Conservation (phyloP, 306 rosid species). For the Dryas drummondii region DNA sequence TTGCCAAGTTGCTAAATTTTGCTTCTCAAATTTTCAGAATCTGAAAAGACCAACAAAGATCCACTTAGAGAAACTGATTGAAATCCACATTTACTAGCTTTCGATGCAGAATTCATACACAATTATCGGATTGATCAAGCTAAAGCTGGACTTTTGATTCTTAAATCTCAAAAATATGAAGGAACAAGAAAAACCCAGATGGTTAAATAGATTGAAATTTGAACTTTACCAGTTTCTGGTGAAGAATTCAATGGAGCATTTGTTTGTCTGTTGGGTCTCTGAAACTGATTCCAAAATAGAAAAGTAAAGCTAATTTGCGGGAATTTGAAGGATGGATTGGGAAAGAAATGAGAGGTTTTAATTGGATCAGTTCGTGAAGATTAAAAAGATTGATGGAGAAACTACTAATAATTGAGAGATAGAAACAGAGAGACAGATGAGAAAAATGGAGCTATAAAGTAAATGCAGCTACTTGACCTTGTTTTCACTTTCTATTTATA, state of each 20-base stretch:
- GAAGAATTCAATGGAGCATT: conserved; percentile 5
- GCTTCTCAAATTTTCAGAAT: not conserved
- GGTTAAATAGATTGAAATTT: not conserved
- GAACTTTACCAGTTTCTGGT: not conserved
- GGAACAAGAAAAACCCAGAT: conserved; percentile 1
- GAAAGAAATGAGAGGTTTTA: conserved; percentile 3
- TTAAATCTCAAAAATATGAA: not conserved
- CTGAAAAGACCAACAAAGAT: not conserved
- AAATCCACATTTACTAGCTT: not conserved
- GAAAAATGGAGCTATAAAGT: not conserved
- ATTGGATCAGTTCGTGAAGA: not conserved
- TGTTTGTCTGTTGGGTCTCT: not conserved
- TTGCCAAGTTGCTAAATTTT: not conserved
- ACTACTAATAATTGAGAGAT: not conserved
- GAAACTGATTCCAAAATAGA: conserved; percentile 1
- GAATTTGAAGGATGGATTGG: not conserved
- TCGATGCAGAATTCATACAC: not conserved
- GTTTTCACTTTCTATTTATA: not conserved
- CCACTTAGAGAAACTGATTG: not conserved
- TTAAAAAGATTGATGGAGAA: not conserved
- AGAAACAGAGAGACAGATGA: not conserved
- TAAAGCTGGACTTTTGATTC: not conserved
- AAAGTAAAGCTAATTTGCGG: not conserved
- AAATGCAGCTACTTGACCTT: not conserved
- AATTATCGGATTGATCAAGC: not conserved